Evolutionary conservation across 148 eudicot genomes (phyloP), one percentile per base, ranked within the genome.

Genomic region (Heliosperma pusillum): DNA sequence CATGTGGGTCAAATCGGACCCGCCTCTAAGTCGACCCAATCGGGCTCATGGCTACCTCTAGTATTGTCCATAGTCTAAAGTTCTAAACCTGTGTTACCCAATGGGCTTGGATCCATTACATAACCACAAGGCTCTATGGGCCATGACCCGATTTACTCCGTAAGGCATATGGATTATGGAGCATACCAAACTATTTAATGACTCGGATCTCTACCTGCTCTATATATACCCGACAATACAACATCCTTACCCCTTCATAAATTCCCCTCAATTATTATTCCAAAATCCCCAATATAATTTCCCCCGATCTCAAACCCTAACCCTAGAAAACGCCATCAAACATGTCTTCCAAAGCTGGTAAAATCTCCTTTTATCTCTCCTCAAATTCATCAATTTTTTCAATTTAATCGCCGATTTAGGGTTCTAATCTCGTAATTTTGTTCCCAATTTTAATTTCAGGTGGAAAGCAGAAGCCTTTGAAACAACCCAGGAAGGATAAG

Each of bases 391-490:
- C 11, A 57, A 36, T 57, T 60, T 0, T 22, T 22, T 29, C 26
- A 44, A 52, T 47, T 59, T 13, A 19, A 56, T 80, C 52, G 0
- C 59, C 56, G 55, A 72, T 67, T 53, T 55, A 50, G 6, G 47
- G 12, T 29, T 65, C 20, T 13, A 15, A 70, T 9, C 76, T 76
- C 56, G 66, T 58, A 55, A 71, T 52, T 75, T 61, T 62, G 66
- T 61, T 17, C 22, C 17, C 21, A 7, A 69, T 30, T 47, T 45
- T 66, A 8, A 21, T 30, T 64, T 55, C 58, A 91, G 93, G 97
- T 83, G 98, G 98, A 82, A 93, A 93, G 77, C 84, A 87, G 29
- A 93, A 93, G 88, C 98, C 98, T 68, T 90, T 93, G 90, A 93
- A 93, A 91, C 82, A 78, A 62, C 98, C 98, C 29, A 91, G 91